These are phyloP conservation scores for Pezicula rhizophila DNA, from an alignment of 2,329 filamentous ascomycete genomes.

Conservation along the genomic window DNA sequence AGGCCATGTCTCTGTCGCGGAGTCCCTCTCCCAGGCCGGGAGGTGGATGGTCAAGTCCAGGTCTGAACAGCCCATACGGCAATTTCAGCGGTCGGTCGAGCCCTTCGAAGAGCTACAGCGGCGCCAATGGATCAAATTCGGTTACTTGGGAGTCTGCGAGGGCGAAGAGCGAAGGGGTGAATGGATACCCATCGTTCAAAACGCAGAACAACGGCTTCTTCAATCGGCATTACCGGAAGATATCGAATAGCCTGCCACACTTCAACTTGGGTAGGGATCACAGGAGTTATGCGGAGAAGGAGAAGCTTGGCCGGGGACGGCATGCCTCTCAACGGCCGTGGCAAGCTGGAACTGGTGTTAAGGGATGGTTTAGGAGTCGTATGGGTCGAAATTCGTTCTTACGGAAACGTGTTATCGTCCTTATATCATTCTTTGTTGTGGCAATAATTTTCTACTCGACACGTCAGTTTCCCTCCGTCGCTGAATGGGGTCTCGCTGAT, in stretches of 20 bases:
- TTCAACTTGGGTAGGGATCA: constrained; percentile 50
- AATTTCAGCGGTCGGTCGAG: constrained; percentile 60
- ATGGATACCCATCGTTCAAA: constrained; percentile 72
- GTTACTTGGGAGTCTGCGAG: constrained; percentile 81
- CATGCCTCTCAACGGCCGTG: constrained; percentile 29
- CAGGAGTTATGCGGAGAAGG: constrained; percentile 61
- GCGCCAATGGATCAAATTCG: constrained; percentile 44
- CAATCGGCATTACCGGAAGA: constrained; percentile 71
- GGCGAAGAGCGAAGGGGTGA: constrained; percentile 66
- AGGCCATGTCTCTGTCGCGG: constrained; percentile 75
- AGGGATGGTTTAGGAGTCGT: constrained; percentile 36
- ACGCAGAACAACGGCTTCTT: constrained; percentile 85
- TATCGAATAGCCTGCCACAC: constrained; percentile 73
- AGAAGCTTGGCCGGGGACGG: constrained; percentile 61
- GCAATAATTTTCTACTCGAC: constrained; percentile 64
- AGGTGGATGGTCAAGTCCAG: constrained; percentile 84
- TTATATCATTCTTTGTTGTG: constrained; percentile 53
- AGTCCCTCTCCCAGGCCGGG: constrained; percentile 80
- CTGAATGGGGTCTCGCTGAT: constrained; percentile 7
- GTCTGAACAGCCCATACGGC: constrained; percentile 58
- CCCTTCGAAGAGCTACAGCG: constrained; percentile 45
- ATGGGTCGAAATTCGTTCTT: constrained; percentile 30
- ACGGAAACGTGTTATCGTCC: constrained; percentile 45
- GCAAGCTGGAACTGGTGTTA: constrained; percentile 30
- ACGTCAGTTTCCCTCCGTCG: constrained; percentile 49